phyloP scores from a whole-genome alignment of 768 basidiomycete species.

The Tricholoma bakamatsutake region DNA sequence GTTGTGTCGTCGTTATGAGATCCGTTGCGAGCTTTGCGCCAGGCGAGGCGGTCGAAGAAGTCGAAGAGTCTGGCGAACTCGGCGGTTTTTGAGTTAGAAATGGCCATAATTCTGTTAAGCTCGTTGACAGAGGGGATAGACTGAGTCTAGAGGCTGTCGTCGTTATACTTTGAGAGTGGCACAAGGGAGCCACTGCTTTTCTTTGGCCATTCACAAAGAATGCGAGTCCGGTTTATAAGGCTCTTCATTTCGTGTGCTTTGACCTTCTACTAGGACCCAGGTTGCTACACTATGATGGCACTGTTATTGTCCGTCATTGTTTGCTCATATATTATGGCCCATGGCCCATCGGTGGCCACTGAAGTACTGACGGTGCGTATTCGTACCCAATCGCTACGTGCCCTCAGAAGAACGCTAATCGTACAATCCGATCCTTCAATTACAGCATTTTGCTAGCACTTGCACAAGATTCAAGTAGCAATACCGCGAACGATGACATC shows the following conservation, averaged over 20 bases:
- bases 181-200: neutral
- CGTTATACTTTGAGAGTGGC: neutral
- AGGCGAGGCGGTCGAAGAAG: conserved; percentile 48
- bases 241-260: neutral
- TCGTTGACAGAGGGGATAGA: neutral
- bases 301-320: neutral
- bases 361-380: neutral
- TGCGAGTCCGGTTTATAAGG: neutral
- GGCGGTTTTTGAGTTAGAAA: conserved; percentile 34
- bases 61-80: conserved; percentile 51
- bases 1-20: conserved; percentile 24
- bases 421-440: neutral
- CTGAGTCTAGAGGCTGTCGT: neutral
- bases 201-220: neutral
- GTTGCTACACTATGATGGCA: neutral
- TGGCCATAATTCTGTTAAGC: conserved; percentile 7
- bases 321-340: neutral
- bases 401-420: neutral
- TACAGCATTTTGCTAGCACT: no score
- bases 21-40: conserved; percentile 30
- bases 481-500: neutral
- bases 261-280: neutral
- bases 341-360: neutral
- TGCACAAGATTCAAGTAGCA: neutral
- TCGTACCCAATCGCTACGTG: neutral